These are phyloP conservation scores for Isabelozyma rhagii DNA, from an alignment of 805 yeast species.

Conservation along the genomic window DNA sequence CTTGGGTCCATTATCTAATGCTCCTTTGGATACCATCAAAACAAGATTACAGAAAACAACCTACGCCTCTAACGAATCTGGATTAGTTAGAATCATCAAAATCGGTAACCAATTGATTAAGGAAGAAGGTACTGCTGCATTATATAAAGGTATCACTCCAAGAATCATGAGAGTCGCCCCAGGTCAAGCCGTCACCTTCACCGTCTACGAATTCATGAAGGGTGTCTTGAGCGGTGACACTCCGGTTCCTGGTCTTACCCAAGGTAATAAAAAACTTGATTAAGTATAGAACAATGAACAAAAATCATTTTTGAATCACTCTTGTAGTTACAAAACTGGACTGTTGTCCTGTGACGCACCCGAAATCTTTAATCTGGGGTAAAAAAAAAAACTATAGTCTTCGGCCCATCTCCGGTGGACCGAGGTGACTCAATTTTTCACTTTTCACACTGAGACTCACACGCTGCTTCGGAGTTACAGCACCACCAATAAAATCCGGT, in stretches of 20 bases:
- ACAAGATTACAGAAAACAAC: constrained; percentile 93
- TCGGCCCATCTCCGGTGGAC: background rate
- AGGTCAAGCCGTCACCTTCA: constrained; percentile 98
- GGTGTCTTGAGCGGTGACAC: constrained; percentile 46
- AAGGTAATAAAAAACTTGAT: constrained; percentile 3
- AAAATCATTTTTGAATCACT: background rate
- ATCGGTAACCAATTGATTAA: constrained; percentile 77
- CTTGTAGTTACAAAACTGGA: background rate
- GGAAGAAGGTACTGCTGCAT: constrained; percentile 72
- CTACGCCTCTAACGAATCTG: constrained; percentile 62
- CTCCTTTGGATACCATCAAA: constrained; percentile 95
- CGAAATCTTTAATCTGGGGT: background rate
- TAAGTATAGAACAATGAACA: background rate
- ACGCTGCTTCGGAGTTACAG: background rate
- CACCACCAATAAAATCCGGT: too few species aligned
- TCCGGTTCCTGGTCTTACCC: constrained; percentile 4
- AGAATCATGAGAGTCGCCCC: constrained; percentile 99
- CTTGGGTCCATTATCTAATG: constrained; percentile 94
- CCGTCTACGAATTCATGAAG: constrained; percentile 90
- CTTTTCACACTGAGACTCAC: background rate
- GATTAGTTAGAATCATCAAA: constrained; percentile 72
- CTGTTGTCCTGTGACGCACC: too few species aligned
- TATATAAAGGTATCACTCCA: constrained; percentile 81
- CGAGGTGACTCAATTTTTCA: background rate
- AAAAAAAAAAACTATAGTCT: too few species aligned